These are phyloP conservation scores for Candida hungchunana DNA, from an alignment of 805 yeast species.

Conservation along the genomic window DNA sequence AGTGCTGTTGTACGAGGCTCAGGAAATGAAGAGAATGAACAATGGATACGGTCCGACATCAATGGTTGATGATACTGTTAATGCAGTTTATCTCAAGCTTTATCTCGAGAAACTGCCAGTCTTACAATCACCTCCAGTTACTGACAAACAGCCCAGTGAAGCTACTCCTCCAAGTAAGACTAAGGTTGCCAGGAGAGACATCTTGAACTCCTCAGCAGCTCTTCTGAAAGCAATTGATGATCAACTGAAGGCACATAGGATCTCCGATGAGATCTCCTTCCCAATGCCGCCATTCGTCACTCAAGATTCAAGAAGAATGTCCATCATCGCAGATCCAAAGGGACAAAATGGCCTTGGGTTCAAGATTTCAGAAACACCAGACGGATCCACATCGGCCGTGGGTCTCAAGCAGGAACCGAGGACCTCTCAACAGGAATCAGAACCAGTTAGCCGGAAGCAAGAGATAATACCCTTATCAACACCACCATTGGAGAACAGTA, in stretches of 20 bases:
- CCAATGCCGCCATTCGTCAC: slow-evolving; percentile 3
- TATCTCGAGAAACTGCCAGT: slow-evolving; percentile 25
- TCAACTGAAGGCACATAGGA: slow-evolving; percentile 9
- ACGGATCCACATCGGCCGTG: too few species aligned
- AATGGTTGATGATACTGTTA: slow-evolving; percentile 66
- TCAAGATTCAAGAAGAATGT: neutral
- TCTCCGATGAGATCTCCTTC: slow-evolving; percentile 11
- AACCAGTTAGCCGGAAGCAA: too few species aligned
- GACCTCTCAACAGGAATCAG: too few species aligned
- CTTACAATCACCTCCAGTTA: neutral
- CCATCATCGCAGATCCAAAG: slow-evolving; percentile 3
- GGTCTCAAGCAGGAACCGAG: too few species aligned
- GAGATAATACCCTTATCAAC: too few species aligned
- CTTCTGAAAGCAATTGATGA: slow-evolving; percentile 19
- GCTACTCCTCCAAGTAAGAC: slow-evolving; percentile 28
- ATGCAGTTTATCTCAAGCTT: slow-evolving; percentile 53
- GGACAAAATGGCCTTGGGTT: too few species aligned
- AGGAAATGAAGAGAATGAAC: slow-evolving; percentile 65
- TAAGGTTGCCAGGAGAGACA: slow-evolving; percentile 46
- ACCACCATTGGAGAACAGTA: too few species aligned
- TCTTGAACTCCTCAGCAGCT: slow-evolving; percentile 32
- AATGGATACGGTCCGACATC: slow-evolving; percentile 82
- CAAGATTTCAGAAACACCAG: too few species aligned
- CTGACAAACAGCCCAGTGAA: neutral
- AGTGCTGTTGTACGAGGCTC: slow-evolving; percentile 44